Conservation (phyloP, 2,329 filamentous ascomycete species). For the Pseudogymnoascus sp. region DNA sequence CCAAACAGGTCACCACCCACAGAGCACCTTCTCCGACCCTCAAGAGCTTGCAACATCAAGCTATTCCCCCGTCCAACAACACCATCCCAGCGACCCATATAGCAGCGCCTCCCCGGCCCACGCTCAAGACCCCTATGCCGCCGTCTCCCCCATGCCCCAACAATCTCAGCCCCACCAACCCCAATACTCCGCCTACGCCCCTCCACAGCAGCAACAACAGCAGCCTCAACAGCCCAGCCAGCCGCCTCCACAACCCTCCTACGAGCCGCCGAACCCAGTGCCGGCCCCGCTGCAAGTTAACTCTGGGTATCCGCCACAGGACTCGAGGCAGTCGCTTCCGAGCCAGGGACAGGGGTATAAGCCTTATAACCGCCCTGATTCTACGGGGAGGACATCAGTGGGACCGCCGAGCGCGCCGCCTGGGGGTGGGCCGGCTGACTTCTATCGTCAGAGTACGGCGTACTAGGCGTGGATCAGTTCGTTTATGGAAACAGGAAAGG, state of each 20-base stretch:
- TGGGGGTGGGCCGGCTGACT: slow-evolving; percentile 36
- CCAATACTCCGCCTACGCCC: slow-evolving; percentile 26
- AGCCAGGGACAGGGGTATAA: slow-evolving; percentile 48
- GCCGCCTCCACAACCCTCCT: slow-evolving; percentile 16
- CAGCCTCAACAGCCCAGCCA: slow-evolving; percentile 16
- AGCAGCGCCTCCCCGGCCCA: slow-evolving; percentile 19
- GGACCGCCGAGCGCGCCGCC: slow-evolving; percentile 40
- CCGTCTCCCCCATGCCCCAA: slow-evolving; percentile 15
- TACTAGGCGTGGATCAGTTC: slow-evolving; percentile 19
- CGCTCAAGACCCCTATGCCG: slow-evolving; percentile 24
- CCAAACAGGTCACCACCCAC: slow-evolving; percentile 45
- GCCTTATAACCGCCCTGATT: slow-evolving; percentile 37
- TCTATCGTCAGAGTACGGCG: slow-evolving; percentile 41
- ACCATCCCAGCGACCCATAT: slow-evolving; percentile 33
- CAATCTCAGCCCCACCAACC: slow-evolving; percentile 19
- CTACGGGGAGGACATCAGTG: slow-evolving; percentile 17
- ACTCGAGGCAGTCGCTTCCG: slow-evolving; percentile 43
- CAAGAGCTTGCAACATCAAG: slow-evolving; percentile 72
- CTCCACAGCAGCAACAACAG: slow-evolving; percentile 19
- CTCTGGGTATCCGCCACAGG: slow-evolving; percentile 31
- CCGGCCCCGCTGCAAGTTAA: slow-evolving; percentile 20
- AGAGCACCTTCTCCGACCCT: slow-evolving; percentile 61
- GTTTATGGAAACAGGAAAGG: neutral
- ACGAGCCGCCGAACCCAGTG: slow-evolving; percentile 23
- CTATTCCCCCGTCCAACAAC: slow-evolving; percentile 57